Conservation (phyloP, 352 stramenopile species). For the Phytophthora palmivora region DNA sequence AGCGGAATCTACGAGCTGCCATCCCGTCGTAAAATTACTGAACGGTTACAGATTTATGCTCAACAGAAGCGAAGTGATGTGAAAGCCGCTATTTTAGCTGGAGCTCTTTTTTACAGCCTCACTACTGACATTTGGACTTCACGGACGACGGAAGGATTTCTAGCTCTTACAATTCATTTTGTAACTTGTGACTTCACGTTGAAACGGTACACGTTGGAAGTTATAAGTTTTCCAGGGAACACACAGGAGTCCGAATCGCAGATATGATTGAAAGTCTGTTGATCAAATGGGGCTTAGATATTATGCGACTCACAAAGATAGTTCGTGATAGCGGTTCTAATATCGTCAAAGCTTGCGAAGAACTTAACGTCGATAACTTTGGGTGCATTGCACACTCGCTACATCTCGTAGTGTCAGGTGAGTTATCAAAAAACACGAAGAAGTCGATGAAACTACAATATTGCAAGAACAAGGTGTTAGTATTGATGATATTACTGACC, state of each 20-base stretch:
- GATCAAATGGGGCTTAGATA: slow-evolving; percentile 9
- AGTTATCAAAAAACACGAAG: slow-evolving; percentile 6
- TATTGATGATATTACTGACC: neutral
- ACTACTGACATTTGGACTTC: too few relatives aligned
- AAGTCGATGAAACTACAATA: neutral
- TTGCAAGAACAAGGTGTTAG: neutral
- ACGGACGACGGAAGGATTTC: too few relatives aligned
- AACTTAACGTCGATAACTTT: slow-evolving; percentile 15
- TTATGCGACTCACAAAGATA: slow-evolving; percentile 4
- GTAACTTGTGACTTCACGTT: too few relatives aligned
- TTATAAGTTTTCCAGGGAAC: slow-evolving; percentile 8
- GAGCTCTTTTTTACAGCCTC: too few relatives aligned
- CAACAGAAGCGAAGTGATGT: too few relatives aligned
- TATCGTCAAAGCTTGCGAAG: slow-evolving; percentile 15
- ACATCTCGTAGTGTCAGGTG: slow-evolving; percentile 15
- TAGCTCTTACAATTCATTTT: too few relatives aligned
- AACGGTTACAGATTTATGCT: too few relatives aligned
- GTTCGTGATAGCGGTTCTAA: slow-evolving; percentile 17
- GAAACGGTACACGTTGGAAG: slow-evolving; percentile 1
- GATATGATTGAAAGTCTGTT: neutral
- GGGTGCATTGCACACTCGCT: slow-evolving; percentile 15
- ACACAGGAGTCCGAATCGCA: neutral
- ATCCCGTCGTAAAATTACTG: too few relatives aligned
- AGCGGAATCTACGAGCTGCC: too few relatives aligned
- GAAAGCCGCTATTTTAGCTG: too few relatives aligned